Conservation (phyloP, 2,329 filamentous ascomycete genomes). For the Metarhizium anisopliae region DNA sequence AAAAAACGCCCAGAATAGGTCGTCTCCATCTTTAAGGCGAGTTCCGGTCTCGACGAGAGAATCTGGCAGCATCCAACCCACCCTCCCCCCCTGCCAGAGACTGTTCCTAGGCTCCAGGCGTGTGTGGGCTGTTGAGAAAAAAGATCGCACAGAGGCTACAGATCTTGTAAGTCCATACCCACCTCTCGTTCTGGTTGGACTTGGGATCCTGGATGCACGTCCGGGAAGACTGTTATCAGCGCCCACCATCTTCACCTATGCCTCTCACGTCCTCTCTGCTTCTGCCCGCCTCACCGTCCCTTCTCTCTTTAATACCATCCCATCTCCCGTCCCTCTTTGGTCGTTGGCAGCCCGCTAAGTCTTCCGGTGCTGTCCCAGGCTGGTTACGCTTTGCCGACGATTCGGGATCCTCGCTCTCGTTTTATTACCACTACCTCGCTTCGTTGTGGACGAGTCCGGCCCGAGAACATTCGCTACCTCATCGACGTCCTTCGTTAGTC, state of each 20-base stretch:
- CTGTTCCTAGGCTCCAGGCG: neutral
- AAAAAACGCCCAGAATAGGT: neutral
- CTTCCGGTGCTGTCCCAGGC: neutral
- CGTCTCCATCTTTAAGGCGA: neutral
- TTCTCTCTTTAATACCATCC: neutral
- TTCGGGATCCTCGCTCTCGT: neutral
- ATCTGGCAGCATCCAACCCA: neutral
- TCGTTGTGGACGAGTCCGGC: neutral
- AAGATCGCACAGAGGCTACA: conserved; percentile 11
- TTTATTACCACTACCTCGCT: neutral
- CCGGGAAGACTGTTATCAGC: neutral
- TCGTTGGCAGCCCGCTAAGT: neutral
- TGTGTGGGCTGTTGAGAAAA: conserved; percentile 1
- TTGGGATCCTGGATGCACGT: neutral
- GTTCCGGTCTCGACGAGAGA: neutral
- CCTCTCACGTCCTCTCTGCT: neutral
- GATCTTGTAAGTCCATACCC: conserved; percentile 6
- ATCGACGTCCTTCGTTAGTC: neutral
- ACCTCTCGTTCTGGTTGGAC: neutral
- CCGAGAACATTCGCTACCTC: neutral
- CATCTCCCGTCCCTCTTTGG: neutral
- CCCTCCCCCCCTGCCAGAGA: conserved; percentile 1
- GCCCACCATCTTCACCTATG: neutral
- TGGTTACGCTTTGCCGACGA: neutral
- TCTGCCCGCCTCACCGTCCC: neutral